These are phyloP conservation scores for Zelopaecilomyces penicillatus DNA, from an alignment of 2,329 filamentous ascomycete genomes.

Conservation along the genomic window DNA sequence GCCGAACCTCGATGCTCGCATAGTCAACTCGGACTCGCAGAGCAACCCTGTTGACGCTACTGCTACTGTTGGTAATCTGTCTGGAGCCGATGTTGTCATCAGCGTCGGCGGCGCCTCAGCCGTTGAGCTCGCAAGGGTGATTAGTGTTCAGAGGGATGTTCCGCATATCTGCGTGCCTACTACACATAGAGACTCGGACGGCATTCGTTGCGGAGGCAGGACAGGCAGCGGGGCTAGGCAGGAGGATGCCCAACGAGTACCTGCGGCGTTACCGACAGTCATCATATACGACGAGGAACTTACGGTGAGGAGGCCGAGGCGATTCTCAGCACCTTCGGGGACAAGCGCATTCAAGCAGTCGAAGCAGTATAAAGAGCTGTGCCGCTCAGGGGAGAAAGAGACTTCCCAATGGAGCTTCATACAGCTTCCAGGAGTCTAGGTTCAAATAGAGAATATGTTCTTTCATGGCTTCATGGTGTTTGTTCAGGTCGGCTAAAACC, in stretches of 20 bases:
- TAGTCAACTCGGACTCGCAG: conserved; percentile 24
- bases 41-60: conserved; percentile 21
- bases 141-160: conserved; percentile 42
- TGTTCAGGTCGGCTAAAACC: no score
- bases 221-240: neutral
- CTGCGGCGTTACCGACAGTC: conserved; percentile 17
- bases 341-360: conserved; percentile 10
- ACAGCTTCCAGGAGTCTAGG: conserved; percentile 28
- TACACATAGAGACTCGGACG: conserved; percentile 51
- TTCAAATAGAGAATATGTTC: neutral
- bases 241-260: neutral
- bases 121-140: conserved; percentile 49
- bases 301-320: conserved; percentile 18
- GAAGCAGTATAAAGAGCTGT: conserved; percentile 8
- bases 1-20: conserved; percentile 22
- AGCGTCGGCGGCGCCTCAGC: conserved; percentile 57
- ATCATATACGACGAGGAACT: conserved; percentile 32
- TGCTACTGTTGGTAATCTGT: conserved; percentile 19
- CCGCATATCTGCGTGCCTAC: conserved; percentile 53
- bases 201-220: conserved; percentile 6
- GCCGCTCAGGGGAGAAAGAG: conserved; percentile 13
- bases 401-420: conserved; percentile 27
- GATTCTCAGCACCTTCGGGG: conserved; percentile 21
- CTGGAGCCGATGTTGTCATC: conserved; percentile 45
- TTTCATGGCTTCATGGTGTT: neutral